Evolutionary conservation across 768 basidiomycete genomes (phyloP).

Genomic region (Serendipita sp.): DNA sequence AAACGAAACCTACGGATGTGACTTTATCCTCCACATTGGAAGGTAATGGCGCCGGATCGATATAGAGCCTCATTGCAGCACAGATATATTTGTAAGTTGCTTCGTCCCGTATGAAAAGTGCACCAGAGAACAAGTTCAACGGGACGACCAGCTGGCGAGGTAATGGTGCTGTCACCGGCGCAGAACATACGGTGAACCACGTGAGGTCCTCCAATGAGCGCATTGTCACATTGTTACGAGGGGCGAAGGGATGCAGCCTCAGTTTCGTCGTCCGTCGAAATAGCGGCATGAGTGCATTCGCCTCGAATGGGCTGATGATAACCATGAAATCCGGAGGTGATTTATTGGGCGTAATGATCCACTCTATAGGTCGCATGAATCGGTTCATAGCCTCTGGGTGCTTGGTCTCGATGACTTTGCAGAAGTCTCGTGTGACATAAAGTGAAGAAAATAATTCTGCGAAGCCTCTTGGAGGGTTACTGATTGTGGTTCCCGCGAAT

Average conservation of each 20-base stretch:
- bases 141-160: constrained; percentile 10
- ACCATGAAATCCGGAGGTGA: constrained; percentile 17
- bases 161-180: constrained; percentile 5
- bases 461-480: constrained; percentile 10
- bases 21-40: neutral
- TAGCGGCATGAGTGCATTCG: constrained; percentile 22
- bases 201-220: constrained; percentile 23
- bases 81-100: constrained; percentile 22
- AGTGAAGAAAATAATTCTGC: constrained; percentile 15
- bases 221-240: constrained; percentile 22
- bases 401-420: constrained; percentile 15
- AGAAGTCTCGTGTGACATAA: constrained; percentile 23
- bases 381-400: constrained; percentile 17
- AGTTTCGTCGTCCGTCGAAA: constrained; percentile 21
- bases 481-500: constrained; percentile 14
- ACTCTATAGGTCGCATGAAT: constrained; percentile 25
- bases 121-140: constrained; percentile 30
- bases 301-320: constrained; percentile 27
- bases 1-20: neutral
- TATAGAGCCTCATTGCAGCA: constrained; percentile 22
- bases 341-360: constrained; percentile 22
- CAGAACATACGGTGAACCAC: constrained; percentile 19
- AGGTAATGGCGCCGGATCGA: neutral
- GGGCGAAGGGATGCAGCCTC: constrained; percentile 29
- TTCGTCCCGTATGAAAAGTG: constrained; percentile 25